Base-by-base conservation (phyloP, 192 early-diverging fungal species). In the Cetraspora pellucida region DNA sequence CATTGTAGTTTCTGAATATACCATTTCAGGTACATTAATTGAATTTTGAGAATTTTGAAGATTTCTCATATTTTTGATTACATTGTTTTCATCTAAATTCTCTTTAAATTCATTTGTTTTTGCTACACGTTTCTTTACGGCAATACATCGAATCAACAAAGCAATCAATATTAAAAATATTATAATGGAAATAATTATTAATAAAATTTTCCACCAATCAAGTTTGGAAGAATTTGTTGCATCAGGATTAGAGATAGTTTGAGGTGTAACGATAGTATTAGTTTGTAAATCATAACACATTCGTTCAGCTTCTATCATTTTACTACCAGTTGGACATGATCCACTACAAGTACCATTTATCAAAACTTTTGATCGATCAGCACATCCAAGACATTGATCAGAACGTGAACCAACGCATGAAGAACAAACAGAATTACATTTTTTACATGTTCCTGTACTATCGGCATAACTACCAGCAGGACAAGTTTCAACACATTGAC, bases 401-500 rank as follows among this genome's bases (percentile, higher is more conserved):
- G 16, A 11, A 0, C 3, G n/a, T 44, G 74, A 27, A 31, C 74
- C 74, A 49, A 76, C 60, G 3, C 74, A 76, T 23, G 74, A 76
- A 27, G 74, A 65, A 76, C 74, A 76, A 30, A 31, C 21, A 0
- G 10, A 28, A 65, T 76, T 21, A 66, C 74, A 76, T 30, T 16
- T 19, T 44, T 76, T 47, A 47, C 74, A 76, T 25, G 63, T 30
- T 27, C 47, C 61, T 43, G 1, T 54, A n/a, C 10, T 31, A 47
- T 66, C 74, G 8, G 25, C 61, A 65, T 54, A 76, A 3, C 10
- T 66, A 43, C 74, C 74, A n/a, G 21, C 65, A 3, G 49, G 47
- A 60, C 74, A 76, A n/a, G 45, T 27, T 76, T 76, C 74, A 23
- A 76, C 17, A 25, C 74, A 76, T 65, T 76, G 74, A 8, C 52